Evolutionary conservation across 2,329 filamentous ascomycete species (phyloP).

Genomic region (Clonostachys byssicola): DNA sequence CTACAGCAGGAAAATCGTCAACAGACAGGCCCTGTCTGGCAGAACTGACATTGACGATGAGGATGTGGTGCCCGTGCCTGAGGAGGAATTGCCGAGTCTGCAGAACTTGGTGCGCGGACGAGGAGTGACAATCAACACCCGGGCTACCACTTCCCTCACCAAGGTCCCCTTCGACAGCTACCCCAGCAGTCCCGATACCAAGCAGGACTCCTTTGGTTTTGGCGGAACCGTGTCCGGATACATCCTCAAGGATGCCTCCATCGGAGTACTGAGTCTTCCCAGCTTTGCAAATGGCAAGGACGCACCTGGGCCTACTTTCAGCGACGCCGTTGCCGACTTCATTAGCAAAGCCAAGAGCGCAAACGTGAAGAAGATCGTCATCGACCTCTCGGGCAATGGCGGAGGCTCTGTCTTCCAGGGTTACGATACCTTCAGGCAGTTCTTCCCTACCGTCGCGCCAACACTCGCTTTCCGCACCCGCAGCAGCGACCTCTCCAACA

Average conservation of each 20-base stretch:
- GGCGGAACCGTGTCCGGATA: conserved; percentile 10
- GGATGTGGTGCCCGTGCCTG: too few relatives aligned
- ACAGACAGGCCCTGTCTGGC: too few relatives aligned
- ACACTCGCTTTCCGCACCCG: conserved; percentile 5
- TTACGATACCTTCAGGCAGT: conserved; percentile 40
- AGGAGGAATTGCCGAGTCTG: too few relatives aligned
- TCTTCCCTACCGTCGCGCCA: conserved; percentile 17
- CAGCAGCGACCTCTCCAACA: not conserved
- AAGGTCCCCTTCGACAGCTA: not conserved
- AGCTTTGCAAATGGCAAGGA: conserved; percentile 7
- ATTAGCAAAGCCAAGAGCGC: conserved; percentile 18
- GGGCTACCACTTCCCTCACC: too few relatives aligned
- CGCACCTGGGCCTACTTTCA: not conserved
- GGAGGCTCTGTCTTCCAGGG: conserved; percentile 48
- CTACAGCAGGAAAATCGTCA: too few relatives aligned
- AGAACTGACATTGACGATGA: too few relatives aligned
- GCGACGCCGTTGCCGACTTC: not conserved
- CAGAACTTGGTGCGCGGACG: too few relatives aligned
- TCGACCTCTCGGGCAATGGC: conserved; percentile 58
- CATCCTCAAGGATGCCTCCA: conserved; percentile 5
- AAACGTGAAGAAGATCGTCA: conserved; percentile 55
- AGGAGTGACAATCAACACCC: too few relatives aligned
- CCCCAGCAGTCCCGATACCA: not conserved
- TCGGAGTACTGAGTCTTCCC: conserved; percentile 4
- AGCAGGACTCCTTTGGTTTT: conserved; percentile 3